Percentiles rank a stretch among this genome's conserved stretches.
Conservation (phyloP, 208 protist genomes). For the Trypanosoma cruzi region DNA sequence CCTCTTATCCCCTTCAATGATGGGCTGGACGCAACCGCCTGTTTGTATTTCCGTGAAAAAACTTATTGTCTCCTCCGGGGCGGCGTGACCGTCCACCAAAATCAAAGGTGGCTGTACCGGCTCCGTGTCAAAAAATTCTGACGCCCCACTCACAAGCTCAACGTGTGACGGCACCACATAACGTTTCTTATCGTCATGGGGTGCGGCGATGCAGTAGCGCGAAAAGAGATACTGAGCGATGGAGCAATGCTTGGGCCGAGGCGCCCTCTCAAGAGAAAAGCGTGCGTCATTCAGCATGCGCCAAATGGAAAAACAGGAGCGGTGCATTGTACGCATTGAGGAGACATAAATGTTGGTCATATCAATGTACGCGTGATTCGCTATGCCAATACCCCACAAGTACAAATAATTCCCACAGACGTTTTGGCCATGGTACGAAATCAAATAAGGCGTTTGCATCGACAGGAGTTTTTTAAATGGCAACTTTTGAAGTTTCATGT, state of each 20-base stretch:
- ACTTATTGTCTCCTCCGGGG: constrained; percentile 60
- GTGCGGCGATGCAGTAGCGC: constrained; percentile 72
- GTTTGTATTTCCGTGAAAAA: constrained; percentile 65
- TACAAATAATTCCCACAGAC: constrained; percentile 85
- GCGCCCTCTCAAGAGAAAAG: constrained; percentile 78
- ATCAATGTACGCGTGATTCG: constrained; percentile 92
- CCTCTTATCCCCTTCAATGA: constrained; percentile 89
- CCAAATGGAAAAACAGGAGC: constrained; percentile 76
- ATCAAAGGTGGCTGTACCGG: constrained; percentile 85
- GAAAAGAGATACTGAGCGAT: constrained; percentile 88
- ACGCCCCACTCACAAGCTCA: constrained; percentile 60
- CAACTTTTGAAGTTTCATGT: constrained; percentile 65
- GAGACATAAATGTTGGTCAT: constrained; percentile 78
- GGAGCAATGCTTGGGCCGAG: constrained; percentile 60
- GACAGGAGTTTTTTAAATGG: constrained; percentile 87
- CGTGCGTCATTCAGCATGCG: constrained; percentile 80
- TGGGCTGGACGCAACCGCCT: constrained; percentile 74
- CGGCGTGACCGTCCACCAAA: constrained; percentile 84
- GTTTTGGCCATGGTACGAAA: constrained; percentile 85
- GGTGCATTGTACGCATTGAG: constrained; percentile 90
- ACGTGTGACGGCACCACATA: constrained; percentile 67
- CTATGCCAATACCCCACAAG: constrained; percentile 87
- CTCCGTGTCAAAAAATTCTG: constrained; percentile 76
- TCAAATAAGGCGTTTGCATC: constrained; percentile 84
- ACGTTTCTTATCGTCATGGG: constrained; percentile 69